phyloP scores from a whole-genome alignment of 2,329 filamentous ascomycete genomes.

The Fusarium coicis region DNA sequence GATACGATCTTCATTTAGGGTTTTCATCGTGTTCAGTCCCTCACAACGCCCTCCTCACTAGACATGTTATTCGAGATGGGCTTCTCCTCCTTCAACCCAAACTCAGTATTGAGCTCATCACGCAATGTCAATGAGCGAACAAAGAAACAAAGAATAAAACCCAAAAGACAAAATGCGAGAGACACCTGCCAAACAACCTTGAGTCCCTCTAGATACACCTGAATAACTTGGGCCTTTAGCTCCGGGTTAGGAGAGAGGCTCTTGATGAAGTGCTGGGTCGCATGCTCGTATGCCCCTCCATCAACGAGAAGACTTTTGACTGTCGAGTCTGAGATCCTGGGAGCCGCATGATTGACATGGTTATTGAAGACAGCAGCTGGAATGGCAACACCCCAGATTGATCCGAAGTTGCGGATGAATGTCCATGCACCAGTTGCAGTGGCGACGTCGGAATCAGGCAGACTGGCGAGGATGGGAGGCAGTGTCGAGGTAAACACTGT shows the following conservation, averaged over 20 bases:
- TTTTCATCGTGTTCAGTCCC: not conserved
- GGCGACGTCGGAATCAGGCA: slow-evolving; percentile 52
- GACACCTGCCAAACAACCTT: slow-evolving; percentile 2
- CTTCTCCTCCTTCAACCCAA: not conserved
- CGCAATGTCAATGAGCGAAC: not conserved
- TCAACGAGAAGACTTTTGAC: slow-evolving; percentile 15
- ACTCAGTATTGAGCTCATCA: slow-evolving; percentile 3
- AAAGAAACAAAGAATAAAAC: slow-evolving; percentile 1
- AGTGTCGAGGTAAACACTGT: slow-evolving; percentile 54
- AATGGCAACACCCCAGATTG: slow-evolving; percentile 59
- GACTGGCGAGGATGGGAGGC: slow-evolving; percentile 55
- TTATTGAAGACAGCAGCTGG: slow-evolving; percentile 52
- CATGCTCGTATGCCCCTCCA: slow-evolving; percentile 43
- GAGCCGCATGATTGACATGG: slow-evolving; percentile 11
- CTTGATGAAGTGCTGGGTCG: slow-evolving; percentile 33
- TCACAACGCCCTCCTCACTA: not conserved
- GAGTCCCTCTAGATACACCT: slow-evolving; percentile 20
- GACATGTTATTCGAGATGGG: not conserved
- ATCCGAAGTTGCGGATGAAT: slow-evolving; percentile 60
- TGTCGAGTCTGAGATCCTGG: slow-evolving; percentile 8
- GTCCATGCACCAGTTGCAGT: slow-evolving; percentile 54
- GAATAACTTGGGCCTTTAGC: slow-evolving; percentile 35
- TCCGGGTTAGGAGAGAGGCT: not conserved
- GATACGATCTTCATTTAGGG: not conserved
- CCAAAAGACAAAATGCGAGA: not conserved